Percentiles rank a stretch among this genome's conserved stretches.
Conservation (phyloP, 2,329 filamentous ascomycete genomes). For the Dothistroma pini region DNA sequence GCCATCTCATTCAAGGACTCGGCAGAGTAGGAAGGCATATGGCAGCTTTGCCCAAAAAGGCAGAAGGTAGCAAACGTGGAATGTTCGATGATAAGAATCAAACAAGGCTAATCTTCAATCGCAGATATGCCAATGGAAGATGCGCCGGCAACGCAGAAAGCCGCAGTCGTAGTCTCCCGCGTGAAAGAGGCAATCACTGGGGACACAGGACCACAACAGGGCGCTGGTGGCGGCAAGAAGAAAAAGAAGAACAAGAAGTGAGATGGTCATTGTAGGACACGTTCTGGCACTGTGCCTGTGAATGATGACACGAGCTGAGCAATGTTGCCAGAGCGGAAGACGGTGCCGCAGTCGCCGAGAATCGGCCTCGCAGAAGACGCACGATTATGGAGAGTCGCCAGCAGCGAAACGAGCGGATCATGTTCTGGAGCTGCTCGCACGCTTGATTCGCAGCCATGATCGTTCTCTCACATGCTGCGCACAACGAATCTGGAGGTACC, state of each 20-base stretch:
- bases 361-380: neutral
- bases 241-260: slow-evolving; percentile 48
- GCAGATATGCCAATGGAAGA: slow-evolving; percentile 35
- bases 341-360: neutral
- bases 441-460: neutral
- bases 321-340: neutral
- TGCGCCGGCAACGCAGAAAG: slow-evolving; percentile 25
- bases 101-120: slow-evolving; percentile 3
- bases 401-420: neutral
- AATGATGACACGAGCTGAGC: neutral
- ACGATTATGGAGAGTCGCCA: neutral
- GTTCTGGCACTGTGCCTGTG: neutral
- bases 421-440: neutral
- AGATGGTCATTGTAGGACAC: slow-evolving; percentile 3
- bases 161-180: slow-evolving; percentile 14
- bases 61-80: slow-evolving; percentile 32
- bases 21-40: slow-evolving; percentile 68
- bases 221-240: slow-evolving; percentile 43
- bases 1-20: slow-evolving; percentile 71
- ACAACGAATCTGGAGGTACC: neutral
- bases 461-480: neutral
- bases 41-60: slow-evolving; percentile 46
- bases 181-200: slow-evolving; percentile 12
- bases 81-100: neutral
- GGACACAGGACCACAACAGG: slow-evolving; percentile 21